These are phyloP conservation scores for Trichosporon sp. DNA, from an alignment of 1,284 basidiomycete species.

Conservation along the genomic window DNA sequence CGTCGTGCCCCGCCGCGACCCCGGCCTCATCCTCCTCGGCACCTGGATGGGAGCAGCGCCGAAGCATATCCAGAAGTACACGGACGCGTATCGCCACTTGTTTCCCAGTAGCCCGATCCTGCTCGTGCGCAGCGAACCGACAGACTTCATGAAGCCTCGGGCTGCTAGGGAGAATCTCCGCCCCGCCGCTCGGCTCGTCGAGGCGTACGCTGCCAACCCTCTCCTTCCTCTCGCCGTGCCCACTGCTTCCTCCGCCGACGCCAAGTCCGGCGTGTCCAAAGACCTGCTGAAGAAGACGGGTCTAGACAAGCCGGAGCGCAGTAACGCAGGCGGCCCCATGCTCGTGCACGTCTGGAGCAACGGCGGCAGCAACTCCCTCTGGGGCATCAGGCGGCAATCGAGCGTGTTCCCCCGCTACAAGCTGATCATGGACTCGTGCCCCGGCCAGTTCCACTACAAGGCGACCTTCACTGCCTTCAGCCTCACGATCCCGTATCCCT, in stretches of 20 bases:
- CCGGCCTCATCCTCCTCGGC: conserved; percentile 28
- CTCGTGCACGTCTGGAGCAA: conserved; percentile 33
- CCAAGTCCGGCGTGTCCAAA: background rate
- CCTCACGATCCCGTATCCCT: background rate
- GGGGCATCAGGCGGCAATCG: conserved; percentile 12
- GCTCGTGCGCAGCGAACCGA: conserved; percentile 25
- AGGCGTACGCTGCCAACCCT: background rate
- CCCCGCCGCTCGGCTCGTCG: conserved; percentile 6
- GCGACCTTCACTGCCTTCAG: conserved; percentile 23
- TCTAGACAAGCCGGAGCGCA: background rate
- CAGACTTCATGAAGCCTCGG: conserved; percentile 23
- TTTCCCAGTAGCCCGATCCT: conserved; percentile 29
- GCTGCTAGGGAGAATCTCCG: conserved; percentile 3
- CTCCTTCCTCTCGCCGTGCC: background rate
- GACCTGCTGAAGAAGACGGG: background rate
- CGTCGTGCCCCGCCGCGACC: conserved; percentile 13
- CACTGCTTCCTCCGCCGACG: background rate
- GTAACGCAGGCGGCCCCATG: background rate
- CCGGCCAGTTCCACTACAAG: conserved; percentile 27
- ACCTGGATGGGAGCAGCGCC: conserved; percentile 32
- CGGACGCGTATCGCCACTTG: conserved; percentile 25
- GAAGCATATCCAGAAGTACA: conserved; percentile 30
- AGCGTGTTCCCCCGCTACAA: conserved; percentile 22
- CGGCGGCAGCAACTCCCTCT: conserved; percentile 25
- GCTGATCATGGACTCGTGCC: conserved; percentile 27